Conservation (phyloP, 139 green algal species). For the Chlamydomonas eustigma region DNA sequence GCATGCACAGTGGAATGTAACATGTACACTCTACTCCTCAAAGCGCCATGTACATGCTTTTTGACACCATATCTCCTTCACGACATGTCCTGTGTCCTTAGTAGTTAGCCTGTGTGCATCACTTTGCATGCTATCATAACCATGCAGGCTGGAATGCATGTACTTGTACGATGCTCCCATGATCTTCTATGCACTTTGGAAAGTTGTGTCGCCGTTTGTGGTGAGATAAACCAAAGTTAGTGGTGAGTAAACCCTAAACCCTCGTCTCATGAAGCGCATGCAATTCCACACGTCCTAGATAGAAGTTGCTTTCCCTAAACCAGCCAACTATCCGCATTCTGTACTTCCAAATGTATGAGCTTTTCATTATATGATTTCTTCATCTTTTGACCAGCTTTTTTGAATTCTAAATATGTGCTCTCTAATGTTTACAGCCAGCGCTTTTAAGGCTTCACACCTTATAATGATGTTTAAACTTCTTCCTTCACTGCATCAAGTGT, state of each 20-base stretch:
- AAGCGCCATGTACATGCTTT: neutral
- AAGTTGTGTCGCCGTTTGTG: conserved; percentile 46
- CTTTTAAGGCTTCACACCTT: neutral
- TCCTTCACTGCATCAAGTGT: neutral
- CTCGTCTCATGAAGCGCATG: neutral
- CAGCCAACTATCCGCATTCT: too few relatives aligned
- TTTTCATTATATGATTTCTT: neutral
- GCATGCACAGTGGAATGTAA: neutral
- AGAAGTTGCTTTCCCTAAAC: neutral
- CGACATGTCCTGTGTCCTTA: too few relatives aligned
- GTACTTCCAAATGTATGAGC: too few relatives aligned
- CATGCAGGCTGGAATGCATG: conserved; percentile 35
- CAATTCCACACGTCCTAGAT: neutral
- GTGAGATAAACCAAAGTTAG: neutral
- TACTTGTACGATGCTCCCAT: conserved; percentile 19
- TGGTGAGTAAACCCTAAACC: neutral
- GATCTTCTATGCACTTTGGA: conserved; percentile 49
- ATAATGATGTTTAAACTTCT: neutral
- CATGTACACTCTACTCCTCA: neutral
- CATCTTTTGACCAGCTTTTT: too few relatives aligned
- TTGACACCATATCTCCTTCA: neutral
- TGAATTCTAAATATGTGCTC: neutral
- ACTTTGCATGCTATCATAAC: too few relatives aligned
- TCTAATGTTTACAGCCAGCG: neutral
- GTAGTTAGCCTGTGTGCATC: too few relatives aligned